Evolutionary conservation across 257 asterid genomes (phyloP), one percentile per base, ranked within the genome.

Genomic region (Forsythia suspensa): DNA sequence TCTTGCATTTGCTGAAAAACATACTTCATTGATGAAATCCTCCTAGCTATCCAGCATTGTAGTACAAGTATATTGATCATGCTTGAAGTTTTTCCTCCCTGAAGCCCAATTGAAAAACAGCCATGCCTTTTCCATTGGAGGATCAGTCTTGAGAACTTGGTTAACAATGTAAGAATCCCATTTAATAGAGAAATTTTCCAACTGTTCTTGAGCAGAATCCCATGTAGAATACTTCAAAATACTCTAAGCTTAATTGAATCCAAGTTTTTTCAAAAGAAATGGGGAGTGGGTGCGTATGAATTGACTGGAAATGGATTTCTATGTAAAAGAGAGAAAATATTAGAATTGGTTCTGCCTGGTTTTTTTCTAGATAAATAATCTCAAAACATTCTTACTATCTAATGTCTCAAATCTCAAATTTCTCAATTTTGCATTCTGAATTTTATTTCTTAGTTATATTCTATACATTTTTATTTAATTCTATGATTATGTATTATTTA

Each of bases 81-180:
- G 99, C 92, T 88, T 92, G 84, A 93, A 92, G 4, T 81, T 89
- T 74, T 80, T 83, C 70, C 78, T 71, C 75, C 73, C 77, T 36
- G 94, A 83, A 34, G 90, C 95, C 99, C 99, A 95, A 75, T 87
- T 91, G 92, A 95, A 94, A 84, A 95, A 93, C 77, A 95, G 90
- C 99, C 99, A 95, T 36, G 97, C 86, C 76, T 94, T 94, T 65
- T 94, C 92, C 97, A 94, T 86, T n/a, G 97, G 97, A 1, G 98
- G 98, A 48, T 94, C 97, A 8, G 97, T 72, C 83, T 93, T 95
- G 86, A 95, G 97, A 69, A 90, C 98, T 86, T 91, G 98, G 78
- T 70, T 95, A 42, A 93, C 97, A 11, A 94, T 92, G 86, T 74
- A 93, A 61, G 99, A 95, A 85, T 95, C 97, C 99, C 97, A 95